phyloP scores from a whole-genome alignment of 2,329 filamentous ascomycete genomes.

The Hymenotorrendiella dingleyae region DNA sequence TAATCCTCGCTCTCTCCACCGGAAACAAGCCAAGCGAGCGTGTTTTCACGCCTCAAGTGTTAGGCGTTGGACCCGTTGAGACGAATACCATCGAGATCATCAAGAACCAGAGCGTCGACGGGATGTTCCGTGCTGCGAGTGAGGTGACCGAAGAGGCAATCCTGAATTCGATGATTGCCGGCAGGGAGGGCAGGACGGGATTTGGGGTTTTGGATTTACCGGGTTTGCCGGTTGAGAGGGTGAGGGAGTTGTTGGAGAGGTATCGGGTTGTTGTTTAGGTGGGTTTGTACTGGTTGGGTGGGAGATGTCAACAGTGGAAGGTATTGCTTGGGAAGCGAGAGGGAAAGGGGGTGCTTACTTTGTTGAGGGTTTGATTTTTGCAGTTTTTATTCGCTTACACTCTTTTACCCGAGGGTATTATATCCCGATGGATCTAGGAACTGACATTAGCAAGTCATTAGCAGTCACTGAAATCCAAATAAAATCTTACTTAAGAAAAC shows the following conservation, averaged over 20 bases:
- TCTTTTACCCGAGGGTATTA: no score
- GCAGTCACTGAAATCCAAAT: no score
- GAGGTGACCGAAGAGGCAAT: conserved; percentile 62
- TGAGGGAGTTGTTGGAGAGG: conserved; percentile 17
- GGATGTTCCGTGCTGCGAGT: conserved; percentile 53
- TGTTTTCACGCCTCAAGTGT: conserved; percentile 23
- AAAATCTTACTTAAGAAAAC: no score
- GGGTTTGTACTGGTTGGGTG: background rate
- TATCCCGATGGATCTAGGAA: no score
- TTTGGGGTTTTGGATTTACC: conserved; percentile 44
- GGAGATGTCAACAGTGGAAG: no score
- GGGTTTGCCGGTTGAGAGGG: conserved; percentile 40
- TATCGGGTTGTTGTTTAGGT: conserved; percentile 18
- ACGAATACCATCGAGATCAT: conserved; percentile 43
- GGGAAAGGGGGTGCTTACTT: no score
- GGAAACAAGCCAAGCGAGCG: conserved; percentile 35
- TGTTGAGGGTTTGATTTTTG: no score
- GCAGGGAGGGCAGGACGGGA: conserved; percentile 53
- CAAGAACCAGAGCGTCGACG: conserved; percentile 55
- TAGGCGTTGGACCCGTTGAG: conserved; percentile 27
- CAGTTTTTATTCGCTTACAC: no score
- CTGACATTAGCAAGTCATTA: no score
- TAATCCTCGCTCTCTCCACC: conserved; percentile 63
- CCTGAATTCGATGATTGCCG: conserved; percentile 53
- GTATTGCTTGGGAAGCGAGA: no score